Percentiles rank a stretch among this genome's conserved stretches.
These are phyloP conservation scores for Rhodosporidiobolus odoratus DNA, from an alignment of 768 basidiomycete species.

Conservation along the genomic window DNA sequence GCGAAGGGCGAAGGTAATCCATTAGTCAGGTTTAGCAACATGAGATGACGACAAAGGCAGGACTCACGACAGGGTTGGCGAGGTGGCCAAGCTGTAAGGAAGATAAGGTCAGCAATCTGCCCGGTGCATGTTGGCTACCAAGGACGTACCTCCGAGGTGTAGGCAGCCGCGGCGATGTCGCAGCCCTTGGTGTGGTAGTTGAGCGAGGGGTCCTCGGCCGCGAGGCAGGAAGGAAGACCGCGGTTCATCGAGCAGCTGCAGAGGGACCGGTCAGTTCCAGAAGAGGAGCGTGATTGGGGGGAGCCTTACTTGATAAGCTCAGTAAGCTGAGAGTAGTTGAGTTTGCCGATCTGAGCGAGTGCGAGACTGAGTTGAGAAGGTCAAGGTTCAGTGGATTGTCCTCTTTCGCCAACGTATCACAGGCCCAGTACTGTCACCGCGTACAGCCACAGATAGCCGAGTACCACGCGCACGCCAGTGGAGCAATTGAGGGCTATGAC, in stretches of 20 bases:
- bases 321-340: slow-evolving; percentile 63
- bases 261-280: neutral
- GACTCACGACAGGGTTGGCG: slow-evolving; percentile 75
- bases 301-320: slow-evolving; percentile 61
- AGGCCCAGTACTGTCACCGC: too few species aligned
- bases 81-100: slow-evolving; percentile 59
- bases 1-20: neutral
- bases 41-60: slow-evolving; percentile 48
- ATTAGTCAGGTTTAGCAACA: neutral
- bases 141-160: slow-evolving; percentile 57
- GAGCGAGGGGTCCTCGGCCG: slow-evolving; percentile 51
- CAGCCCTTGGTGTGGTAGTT: slow-evolving; percentile 80
- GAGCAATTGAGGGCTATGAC: too few species aligned
- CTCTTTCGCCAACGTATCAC: too few species aligned
- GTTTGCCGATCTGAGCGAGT: slow-evolving; percentile 65
- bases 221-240: slow-evolving; percentile 62
- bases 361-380: slow-evolving; percentile 46
- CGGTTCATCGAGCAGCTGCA: slow-evolving; percentile 65
- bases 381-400: too few species aligned
- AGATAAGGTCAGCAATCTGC: neutral
- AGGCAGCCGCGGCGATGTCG: slow-evolving; percentile 77
- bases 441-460: too few species aligned
- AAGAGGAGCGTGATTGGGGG: neutral
- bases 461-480: too few species aligned
- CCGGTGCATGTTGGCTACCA: neutral